A percentile compares a stretch with the other conserved stretches of the same genome.
phyloP scores from a whole-genome alignment of 768 basidiomycete species.

The Filobasidium floriforme region DNA sequence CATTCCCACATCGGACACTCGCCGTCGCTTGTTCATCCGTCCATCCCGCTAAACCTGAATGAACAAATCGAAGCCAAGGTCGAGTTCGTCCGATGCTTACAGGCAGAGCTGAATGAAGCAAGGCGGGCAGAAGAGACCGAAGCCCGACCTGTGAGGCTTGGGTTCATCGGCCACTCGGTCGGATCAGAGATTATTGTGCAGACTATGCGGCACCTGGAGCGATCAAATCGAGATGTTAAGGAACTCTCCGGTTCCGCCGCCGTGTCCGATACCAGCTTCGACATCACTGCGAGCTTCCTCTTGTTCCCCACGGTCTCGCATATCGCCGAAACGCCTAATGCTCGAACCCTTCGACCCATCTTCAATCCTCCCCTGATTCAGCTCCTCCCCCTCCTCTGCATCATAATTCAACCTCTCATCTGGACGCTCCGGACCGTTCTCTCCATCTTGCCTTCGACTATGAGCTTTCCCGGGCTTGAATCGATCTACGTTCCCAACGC shows the following conservation, averaged over 20 bases:
- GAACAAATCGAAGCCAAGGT: constrained; percentile 56
- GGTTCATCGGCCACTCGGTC: constrained; percentile 55
- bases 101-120: constrained; percentile 21
- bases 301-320: constrained; percentile 65
- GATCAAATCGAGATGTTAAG: neutral
- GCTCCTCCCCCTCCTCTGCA: constrained; percentile 47
- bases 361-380: constrained; percentile 47
- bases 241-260: too few species aligned
- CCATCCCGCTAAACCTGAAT: constrained; percentile 44
- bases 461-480: neutral
- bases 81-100: constrained; percentile 50
- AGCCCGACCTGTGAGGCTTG: constrained; percentile 20
- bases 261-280: constrained; percentile 34
- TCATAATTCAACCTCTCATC: constrained; percentile 48
- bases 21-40: constrained; percentile 45
- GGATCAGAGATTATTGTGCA: constrained; percentile 64
- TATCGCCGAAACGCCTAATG: constrained; percentile 62
- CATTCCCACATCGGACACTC: constrained; percentile 58
- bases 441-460: constrained; percentile 44
- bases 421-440: constrained; percentile 52
- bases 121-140: neutral
- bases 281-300: constrained; percentile 52
- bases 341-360: constrained; percentile 53
- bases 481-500: constrained; percentile 19
- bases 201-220: constrained; percentile 44